Base-by-base conservation (phyloP, 1,284 basidiomycete genomes). In the Macrocystidia cucumis region DNA sequence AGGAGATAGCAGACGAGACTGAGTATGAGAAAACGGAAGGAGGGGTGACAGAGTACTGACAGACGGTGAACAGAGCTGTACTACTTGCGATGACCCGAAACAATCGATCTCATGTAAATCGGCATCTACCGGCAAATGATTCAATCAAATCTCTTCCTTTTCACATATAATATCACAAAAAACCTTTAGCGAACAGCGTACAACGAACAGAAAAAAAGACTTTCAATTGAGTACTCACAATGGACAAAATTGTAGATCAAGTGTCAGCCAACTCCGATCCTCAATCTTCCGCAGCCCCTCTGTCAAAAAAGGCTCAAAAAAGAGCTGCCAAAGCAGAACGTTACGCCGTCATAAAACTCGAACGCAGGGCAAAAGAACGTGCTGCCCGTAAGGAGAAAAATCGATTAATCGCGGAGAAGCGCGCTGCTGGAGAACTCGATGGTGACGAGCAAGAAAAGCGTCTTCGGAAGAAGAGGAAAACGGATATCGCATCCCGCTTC, bases 271-370 rank as follows among this genome's bases (percentile, higher is more conserved):
- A n/a, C n/a, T n/a, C n/a, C n/a, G n/a, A n/a, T n/a, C n/a, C n/a
- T n/a, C n/a, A n/a, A n/a, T n/a, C 20, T 36, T 30, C 46, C 44
- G 41, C 47, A 29, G 50, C 59, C 42, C 51, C 59, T 8, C 66
- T 82, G 41, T 89, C 87, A 28, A 92, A 92, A 56, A 86, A 76
- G 12, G 86, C 88, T 0, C 72, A 78, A 50, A 92, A 92, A 57
- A 83, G 76, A 49, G 73, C 78, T 2, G 78, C 77, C 3, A 84
- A 74, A 49, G 72, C 75, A 9, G 79, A 83, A 34, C 68, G 68
- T 18, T 57, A 73, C 43, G 78, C 78, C 16, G 80, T 77, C 14
- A 57, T 65, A 34, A 92, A 91, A 61, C 64, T 79, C 34, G 82
- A 83, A 49, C 79, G 86, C 13, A 74, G 90, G 9, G 76, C 79